Evolutionary conservation across 2,329 filamentous ascomycete genomes (phyloP).

Genomic region (Mycocentrospora acerina): DNA sequence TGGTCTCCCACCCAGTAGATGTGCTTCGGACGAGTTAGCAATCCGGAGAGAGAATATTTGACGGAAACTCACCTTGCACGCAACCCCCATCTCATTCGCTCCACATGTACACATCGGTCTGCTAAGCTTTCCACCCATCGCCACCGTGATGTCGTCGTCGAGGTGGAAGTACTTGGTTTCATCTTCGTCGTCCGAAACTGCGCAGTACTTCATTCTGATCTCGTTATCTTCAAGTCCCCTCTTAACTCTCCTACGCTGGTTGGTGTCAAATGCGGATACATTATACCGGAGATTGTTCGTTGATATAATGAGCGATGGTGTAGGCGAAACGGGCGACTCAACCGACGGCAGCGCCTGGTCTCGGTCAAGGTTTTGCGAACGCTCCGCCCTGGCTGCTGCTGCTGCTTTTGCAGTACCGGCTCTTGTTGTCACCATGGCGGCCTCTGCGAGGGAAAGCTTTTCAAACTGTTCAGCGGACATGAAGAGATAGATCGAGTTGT

Average conservation of each 20-base stretch:
- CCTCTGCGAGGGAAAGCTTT: conserved; percentile 39
- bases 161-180: conserved; percentile 38
- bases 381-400: conserved; percentile 18
- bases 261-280: conserved; percentile 32
- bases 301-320: conserved; percentile 36
- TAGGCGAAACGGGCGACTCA: conserved; percentile 27
- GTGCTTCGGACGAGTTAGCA: conserved; percentile 27
- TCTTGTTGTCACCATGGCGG: conserved; percentile 41
- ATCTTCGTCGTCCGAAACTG: conserved; percentile 24
- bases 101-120: conserved; percentile 39
- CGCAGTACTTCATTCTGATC: conserved; percentile 41
- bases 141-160: conserved; percentile 39
- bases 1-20: conserved; percentile 43
- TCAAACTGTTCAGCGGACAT: conserved; percentile 42
- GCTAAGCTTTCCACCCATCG: conserved; percentile 26
- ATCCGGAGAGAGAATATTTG: background rate
- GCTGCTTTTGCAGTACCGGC: conserved; percentile 35
- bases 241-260: conserved; percentile 33
- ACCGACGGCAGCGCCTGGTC: conserved; percentile 25
- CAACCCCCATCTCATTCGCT: conserved; percentile 33
- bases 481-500: conserved; percentile 18
- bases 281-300: conserved; percentile 38
- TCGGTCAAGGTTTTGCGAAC: conserved; percentile 17
- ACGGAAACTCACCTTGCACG: conserved; percentile 35
- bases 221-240: conserved; percentile 36